Evolutionary conservation across 2,329 filamentous ascomycete species (phyloP), one percentile per base, ranked within the genome.

Genomic region (Huntiella savannae): DNA sequence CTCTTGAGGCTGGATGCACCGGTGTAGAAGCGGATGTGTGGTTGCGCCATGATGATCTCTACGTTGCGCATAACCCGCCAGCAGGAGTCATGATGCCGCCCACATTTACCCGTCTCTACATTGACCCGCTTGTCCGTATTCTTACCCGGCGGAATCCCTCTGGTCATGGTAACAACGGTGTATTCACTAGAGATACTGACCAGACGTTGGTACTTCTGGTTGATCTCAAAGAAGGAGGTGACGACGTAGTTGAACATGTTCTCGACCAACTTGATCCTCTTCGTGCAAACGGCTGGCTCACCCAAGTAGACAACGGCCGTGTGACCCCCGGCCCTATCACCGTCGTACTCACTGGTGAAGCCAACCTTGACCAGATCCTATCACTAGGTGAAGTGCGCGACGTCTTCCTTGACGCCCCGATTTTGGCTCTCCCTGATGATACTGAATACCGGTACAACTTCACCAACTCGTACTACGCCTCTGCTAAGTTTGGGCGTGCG

Each of bases 21-120:
- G 70, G 75, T 7, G 65, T 81, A 3, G 79, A 84, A 59, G 77
- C 76, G 2, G 80, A 84, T 55, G 70, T 84, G 16, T 84, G 76
- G 75, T 62, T 73, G 1, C 68, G 68, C 41, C 64, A 69, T 46
- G 56, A 56, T 22, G 60, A 63, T 8, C 64, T 84, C 4, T 72
- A 71, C 39, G 71, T 85, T 38, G 77, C 77, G 3, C 80, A 85
- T 56, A 39, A 38, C 16, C 40, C 28, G 6, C 13, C 36, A 5
- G 36, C 35, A n/a, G 32, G 35, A 10, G 32, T 36, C 12, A 65
- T 68, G 3, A 56, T 58, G 13, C 67, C 70, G 46, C 68, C 70
- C 22, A 82, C 77, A 0, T 70, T 83, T n/a, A 49, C 50, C 55
- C 63, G 53, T 3, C 66, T 84, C 8, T 84, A 84, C 55, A 61